Evolutionary conservation across 2,329 filamentous ascomycete genomes (phyloP).

Genomic region (Gnomoniopsis smithogilvyi): DNA sequence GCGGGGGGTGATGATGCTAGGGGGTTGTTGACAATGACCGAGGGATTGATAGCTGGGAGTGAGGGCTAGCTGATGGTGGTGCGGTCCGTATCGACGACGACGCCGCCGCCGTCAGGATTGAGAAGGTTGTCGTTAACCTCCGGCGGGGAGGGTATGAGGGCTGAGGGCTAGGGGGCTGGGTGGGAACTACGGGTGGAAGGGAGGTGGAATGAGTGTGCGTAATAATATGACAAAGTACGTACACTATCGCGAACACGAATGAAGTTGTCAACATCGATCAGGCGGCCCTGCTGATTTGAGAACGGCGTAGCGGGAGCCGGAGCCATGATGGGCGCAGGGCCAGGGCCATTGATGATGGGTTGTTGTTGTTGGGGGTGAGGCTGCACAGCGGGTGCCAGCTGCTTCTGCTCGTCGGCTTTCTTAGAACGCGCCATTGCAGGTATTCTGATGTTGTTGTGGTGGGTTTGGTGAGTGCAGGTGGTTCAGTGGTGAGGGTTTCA

Average conservation of each 20-base stretch:
- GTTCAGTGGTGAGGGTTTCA: background rate
- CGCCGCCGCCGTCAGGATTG: too few species aligned
- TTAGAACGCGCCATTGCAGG: slow-evolving; percentile 36
- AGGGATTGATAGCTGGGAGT: too few species aligned
- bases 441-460: slow-evolving; percentile 11
- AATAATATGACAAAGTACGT: slow-evolving; percentile 38
- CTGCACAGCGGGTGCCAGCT: slow-evolving; percentile 14
- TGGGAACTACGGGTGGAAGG: slow-evolving; percentile 13
- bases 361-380: slow-evolving; percentile 1
- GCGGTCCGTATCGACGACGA: too few species aligned
- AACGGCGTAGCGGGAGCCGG: slow-evolving; percentile 4
- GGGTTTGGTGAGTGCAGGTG: background rate
- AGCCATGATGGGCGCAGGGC: slow-evolving; percentile 10
- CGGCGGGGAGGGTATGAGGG: too few species aligned
- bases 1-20: too few species aligned
- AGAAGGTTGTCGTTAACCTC: too few species aligned
- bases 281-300: slow-evolving; percentile 27
- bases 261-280: slow-evolving; percentile 72
- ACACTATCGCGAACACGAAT: slow-evolving; percentile 78
- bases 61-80: too few species aligned
- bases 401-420: slow-evolving; percentile 30
- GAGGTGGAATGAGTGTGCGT: background rate
- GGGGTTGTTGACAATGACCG: too few species aligned
- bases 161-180: slow-evolving; percentile 12
- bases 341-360: background rate